Evolutionary conservation across 805 yeast species (phyloP).

Genomic region (Cyberlindnera amylophila): DNA sequence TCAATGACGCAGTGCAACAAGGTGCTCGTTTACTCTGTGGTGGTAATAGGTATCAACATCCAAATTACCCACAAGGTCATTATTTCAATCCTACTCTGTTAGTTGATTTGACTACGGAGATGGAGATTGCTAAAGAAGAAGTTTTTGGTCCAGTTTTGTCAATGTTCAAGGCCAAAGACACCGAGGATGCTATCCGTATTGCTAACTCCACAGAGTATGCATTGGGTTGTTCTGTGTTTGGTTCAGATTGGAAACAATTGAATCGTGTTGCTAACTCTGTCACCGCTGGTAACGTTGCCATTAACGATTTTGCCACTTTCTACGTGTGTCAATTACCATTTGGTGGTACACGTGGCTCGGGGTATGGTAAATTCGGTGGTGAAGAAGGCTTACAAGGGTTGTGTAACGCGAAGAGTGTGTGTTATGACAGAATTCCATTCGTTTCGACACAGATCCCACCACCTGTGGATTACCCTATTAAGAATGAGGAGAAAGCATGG

Average conservation of each 20-base stretch:
- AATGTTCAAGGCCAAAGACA: conserved; percentile 64
- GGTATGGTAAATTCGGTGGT: conserved; percentile 97
- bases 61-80: conserved; percentile 93
- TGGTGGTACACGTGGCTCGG: conserved; percentile 91
- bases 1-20: conserved; percentile 66
- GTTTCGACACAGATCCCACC: conserved; percentile 82
- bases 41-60: conserved; percentile 78
- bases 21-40: conserved; percentile 86
- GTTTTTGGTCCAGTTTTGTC: conserved; percentile 92
- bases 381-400: conserved; percentile 93
- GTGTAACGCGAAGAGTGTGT: conserved; percentile 82
- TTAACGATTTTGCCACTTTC: conserved; percentile 96
- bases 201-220: conserved; percentile 89
- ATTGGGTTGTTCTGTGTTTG: conserved; percentile 88
- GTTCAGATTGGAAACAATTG: conserved; percentile 54
- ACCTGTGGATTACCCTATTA: conserved; percentile 88
- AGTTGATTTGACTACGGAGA: conserved; percentile 70
- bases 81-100: conserved; percentile 88
- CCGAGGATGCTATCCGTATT: conserved; percentile 65
- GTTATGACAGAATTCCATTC: conserved; percentile 77
- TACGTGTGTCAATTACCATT: conserved; percentile 95
- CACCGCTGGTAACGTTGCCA: conserved; percentile 88
- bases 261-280: conserved; percentile 60
- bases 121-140: conserved; percentile 83
- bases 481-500: conserved; percentile 83